Conservation (phyloP, 257 asterid genomes). For the Przewalskia tangutica region DNA sequence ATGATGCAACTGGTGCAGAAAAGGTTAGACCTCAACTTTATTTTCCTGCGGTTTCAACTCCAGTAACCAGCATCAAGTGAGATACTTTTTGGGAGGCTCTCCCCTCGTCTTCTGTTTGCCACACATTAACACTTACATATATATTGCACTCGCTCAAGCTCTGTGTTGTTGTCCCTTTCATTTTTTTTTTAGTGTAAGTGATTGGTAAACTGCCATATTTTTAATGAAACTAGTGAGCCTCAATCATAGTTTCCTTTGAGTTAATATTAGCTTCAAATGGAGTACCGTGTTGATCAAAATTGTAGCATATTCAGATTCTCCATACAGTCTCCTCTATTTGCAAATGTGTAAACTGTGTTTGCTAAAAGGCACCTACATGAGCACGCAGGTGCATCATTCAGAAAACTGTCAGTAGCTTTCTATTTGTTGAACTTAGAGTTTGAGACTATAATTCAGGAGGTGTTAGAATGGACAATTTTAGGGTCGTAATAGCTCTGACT, state of each 20-base stretch:
- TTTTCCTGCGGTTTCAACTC: neutral
- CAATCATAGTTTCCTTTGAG: neutral
- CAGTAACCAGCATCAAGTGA: neutral
- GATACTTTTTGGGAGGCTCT: neutral
- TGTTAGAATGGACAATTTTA: neutral
- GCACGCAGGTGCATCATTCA: neutral
- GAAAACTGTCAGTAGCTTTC: neutral
- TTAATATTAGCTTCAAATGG: neutral
- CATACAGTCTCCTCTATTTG: neutral
- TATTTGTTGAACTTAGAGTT: neutral
- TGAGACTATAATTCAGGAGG: neutral
- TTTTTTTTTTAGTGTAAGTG: neutral
- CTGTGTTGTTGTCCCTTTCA: neutral
- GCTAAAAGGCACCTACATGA: neutral
- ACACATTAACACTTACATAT: neutral
- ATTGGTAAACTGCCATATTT: neutral
- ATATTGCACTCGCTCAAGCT: neutral
- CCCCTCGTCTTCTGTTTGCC: neutral
- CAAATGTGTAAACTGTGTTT: neutral
- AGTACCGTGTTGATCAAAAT: neutral
- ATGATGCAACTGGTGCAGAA: constrained; percentile 99
- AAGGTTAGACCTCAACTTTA: constrained; percentile 39
- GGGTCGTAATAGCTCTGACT: neutral
- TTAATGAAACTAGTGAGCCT: neutral
- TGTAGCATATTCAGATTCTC: neutral